Base-by-base conservation (phyloP, 306 rosid genomes). In the Mucuna pruriens region DNA sequence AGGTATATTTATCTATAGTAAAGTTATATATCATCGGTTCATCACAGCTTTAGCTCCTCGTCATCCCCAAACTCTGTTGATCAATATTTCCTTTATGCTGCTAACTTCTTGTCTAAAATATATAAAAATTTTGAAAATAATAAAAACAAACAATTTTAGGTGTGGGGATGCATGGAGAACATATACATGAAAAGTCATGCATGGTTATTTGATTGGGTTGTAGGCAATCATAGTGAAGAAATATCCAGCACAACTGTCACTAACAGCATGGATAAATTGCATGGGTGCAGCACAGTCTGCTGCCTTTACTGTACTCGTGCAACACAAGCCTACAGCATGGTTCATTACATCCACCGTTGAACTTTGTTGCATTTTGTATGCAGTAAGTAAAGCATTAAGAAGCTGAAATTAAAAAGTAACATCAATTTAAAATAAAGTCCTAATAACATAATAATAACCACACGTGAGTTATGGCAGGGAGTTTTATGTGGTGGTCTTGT, bases 181-280 rank as follows among this genome's bases (percentile, higher is more conserved):
- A 66, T 38, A 52, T 20, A 0, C 5, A 54, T 16, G 36, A 69
- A 55, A 79, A 26, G 7, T 63, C 7, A 46, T 29, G n/a, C n/a
- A n/a, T 44, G 69, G 34, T 5, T 74, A 5, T 33, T 73, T 84
- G 78, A 23, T 10, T 74, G 52, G 7, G 22, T 38, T 13, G 82
- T 36, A 85, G 88, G 89, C 80, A 62, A 25, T 81, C 6, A 66
- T 71, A 52, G 40, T 76, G 81, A 89, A 83, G 87, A 87, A 84
- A 80, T 87, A 87, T 67, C 85, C 89, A 11, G 93, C 89, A 40
- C 88, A 72, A 40, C 55, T 87, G 5, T 83, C 89, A 16, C 85
- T 89, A 65, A 89, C 86, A 22, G 63, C 84, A 40, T 89, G 86
- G 89, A 60, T 89, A 25, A 80, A 81, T 44, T 81, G 36, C 33